Conservation (phyloP, 169 alveolate genomes). For the Cryptosporidium canis region DNA sequence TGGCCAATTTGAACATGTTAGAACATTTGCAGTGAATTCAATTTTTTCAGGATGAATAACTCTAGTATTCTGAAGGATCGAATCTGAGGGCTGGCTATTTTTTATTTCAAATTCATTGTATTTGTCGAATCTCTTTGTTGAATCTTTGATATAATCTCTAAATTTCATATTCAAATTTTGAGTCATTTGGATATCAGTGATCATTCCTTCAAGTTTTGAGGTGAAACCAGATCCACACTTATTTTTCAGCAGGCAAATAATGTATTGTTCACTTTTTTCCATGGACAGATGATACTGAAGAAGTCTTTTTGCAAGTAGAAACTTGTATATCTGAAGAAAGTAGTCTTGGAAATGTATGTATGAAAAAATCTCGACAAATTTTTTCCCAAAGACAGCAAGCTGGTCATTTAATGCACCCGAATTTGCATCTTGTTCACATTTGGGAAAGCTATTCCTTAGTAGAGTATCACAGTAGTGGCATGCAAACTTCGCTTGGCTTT, state of each 20-base stretch:
- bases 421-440: background rate
- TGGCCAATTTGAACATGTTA: constrained; percentile 89
- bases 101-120: constrained; percentile 23
- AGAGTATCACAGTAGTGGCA: constrained; percentile 45
- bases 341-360: constrained; percentile 54
- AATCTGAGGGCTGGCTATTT: background rate
- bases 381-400: background rate
- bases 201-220: constrained; percentile 89
- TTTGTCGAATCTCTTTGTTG: constrained; percentile 18
- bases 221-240: constrained; percentile 90
- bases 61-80: background rate
- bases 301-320: constrained; percentile 76
- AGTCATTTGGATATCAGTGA: constrained; percentile 78
- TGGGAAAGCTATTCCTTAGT: background rate
- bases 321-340: constrained; percentile 56
- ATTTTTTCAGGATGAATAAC: constrained; percentile 33
- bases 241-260: constrained; percentile 85
- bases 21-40: constrained; percentile 83
- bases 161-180: constrained; percentile 76
- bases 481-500: constrained; percentile 43
- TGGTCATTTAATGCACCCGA: background rate
- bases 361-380: constrained; percentile 38
- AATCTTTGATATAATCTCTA: constrained; percentile 10
- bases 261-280: constrained; percentile 80
- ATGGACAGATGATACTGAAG: constrained; percentile 64